Evolutionary conservation across 371 early-diverging fungal species (phyloP), one percentile per base, ranked within the genome.

Genomic region (Mucor plumbeus): DNA sequence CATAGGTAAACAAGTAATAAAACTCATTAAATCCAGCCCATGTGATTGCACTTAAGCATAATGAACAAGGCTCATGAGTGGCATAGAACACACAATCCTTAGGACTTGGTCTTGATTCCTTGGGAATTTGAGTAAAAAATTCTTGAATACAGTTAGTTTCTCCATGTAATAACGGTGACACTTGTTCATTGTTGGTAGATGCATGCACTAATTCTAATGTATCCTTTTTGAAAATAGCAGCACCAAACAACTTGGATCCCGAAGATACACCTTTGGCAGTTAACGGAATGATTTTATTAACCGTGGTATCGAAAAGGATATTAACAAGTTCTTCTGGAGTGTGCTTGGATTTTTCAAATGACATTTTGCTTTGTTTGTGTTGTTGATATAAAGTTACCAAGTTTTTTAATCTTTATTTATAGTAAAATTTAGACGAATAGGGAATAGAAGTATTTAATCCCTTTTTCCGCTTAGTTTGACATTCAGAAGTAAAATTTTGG

Each of bases 21-120:
- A 65, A 65, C 17, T 65, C 65, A 34, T 65, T 65, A 14, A 65
- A 65, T 7, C 65, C 65, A 21, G 65, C 65, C 65, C 65, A 65
- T 4, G 65, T 65, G 26, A 65, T 65, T 14, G 65, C 65, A 39
- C 65, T 65, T 14, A 65, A 63, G 14, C 65, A 65, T 21, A 65
- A n/a, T 19, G 65, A 65, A 7, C 65, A 65, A 3, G 65, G 65
- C 47, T 65, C 65, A 44, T 65, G 65, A n/a, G 65, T 65, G 26
- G 65, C 65, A 14, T 65, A 65, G 14, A 65, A 65, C 10, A 65
- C 65, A 17, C 65, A 65, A 7, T 65, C 65, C 10, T 65, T 65
- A 17, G 65, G 65, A 15, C 44, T 64, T 19, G 65, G 65, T 47
- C 65, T 60, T 44, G 61, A 63, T 47, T 65, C 65, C 48, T 65